Conservation (phyloP, 2,329 filamentous ascomycete species). For the Chaetomiaceae sp. region DNA sequence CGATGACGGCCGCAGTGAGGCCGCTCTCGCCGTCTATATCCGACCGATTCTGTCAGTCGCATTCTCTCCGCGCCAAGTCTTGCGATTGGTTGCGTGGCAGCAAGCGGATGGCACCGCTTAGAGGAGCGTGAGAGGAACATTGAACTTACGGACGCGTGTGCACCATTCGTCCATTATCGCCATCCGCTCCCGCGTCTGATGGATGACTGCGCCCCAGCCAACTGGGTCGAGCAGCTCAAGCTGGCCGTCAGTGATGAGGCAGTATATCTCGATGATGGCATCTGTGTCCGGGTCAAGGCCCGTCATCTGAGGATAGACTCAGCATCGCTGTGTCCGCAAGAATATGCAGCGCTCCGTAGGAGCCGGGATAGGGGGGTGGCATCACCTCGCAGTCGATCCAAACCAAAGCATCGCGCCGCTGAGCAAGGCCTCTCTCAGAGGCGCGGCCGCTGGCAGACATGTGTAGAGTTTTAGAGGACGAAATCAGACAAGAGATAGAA, state of each 20-base stretch:
- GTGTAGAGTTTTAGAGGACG: no score
- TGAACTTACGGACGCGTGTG: constrained; percentile 54
- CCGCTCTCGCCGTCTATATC: constrained; percentile 60
- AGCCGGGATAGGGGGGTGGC: constrained; percentile 9
- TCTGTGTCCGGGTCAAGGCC: constrained; percentile 73
- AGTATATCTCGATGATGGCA: constrained; percentile 85
- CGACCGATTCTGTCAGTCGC: background rate
- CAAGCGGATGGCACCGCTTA: background rate
- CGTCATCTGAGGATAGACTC: constrained; percentile 72
- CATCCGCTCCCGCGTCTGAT: constrained; percentile 64
- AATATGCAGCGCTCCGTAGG: no score
- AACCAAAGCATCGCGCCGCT: constrained; percentile 57
- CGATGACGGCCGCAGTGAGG: constrained; percentile 67
- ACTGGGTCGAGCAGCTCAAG: constrained; percentile 67
- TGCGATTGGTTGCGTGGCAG: background rate
- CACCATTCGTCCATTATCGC: constrained; percentile 88
- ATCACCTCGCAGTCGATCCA: constrained; percentile 70
- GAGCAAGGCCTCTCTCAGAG: background rate
- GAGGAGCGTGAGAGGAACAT: no score
- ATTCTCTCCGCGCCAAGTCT: background rate
- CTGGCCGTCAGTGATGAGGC: constrained; percentile 78
- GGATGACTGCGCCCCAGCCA: constrained; percentile 76
- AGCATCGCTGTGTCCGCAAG: no score
- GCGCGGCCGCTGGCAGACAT: background rate
- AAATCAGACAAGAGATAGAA: no score